Percentiles rank a stretch among this genome's conserved stretches.
phyloP scores from a whole-genome alignment of 2,329 filamentous ascomycete species.

The Purpureocillium lavendulum region DNA sequence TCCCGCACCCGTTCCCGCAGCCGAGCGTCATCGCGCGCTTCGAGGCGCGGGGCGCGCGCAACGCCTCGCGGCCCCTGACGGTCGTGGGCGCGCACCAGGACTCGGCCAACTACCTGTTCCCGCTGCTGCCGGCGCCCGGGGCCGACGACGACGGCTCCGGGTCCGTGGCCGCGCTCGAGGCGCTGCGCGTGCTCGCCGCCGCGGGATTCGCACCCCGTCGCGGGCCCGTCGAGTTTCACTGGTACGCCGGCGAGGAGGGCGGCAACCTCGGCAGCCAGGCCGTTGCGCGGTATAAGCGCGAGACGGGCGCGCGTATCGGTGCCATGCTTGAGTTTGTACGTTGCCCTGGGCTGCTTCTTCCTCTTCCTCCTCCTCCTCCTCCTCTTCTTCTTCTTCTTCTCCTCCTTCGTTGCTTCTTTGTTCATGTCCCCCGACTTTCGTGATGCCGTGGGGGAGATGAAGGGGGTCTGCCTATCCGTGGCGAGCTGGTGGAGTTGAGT shows the following conservation, averaged over 20 bases:
- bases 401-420: too few relatives aligned
- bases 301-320: conserved; percentile 52
- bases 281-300: conserved; percentile 59
- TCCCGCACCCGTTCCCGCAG: conserved; percentile 51
- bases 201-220: conserved; percentile 23
- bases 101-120: conserved; percentile 65
- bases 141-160: conserved; percentile 68
- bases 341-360: conserved; percentile 65
- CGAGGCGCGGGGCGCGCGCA: conserved; percentile 24
- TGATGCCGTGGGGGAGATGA: too few relatives aligned
- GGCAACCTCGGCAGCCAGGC: conserved; percentile 56
- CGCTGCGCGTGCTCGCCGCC: conserved; percentile 55
- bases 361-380: too few relatives aligned
- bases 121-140: conserved; percentile 60
- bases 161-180: conserved; percentile 66
- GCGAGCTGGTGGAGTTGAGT: too few relatives aligned
- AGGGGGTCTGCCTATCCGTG: too few relatives aligned
- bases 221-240: conserved; percentile 61
- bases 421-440: too few relatives aligned
- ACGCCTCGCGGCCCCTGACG: conserved; percentile 21
- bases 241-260: conserved; percentile 73
- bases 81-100: conserved; percentile 67
- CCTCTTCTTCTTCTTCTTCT: too few relatives aligned
- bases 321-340: conserved; percentile 69
- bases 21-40: conserved; percentile 65